Evolutionary conservation across 2,329 filamentous ascomycete genomes (phyloP).

Genomic region (Biscogniauxia mediterranea): DNA sequence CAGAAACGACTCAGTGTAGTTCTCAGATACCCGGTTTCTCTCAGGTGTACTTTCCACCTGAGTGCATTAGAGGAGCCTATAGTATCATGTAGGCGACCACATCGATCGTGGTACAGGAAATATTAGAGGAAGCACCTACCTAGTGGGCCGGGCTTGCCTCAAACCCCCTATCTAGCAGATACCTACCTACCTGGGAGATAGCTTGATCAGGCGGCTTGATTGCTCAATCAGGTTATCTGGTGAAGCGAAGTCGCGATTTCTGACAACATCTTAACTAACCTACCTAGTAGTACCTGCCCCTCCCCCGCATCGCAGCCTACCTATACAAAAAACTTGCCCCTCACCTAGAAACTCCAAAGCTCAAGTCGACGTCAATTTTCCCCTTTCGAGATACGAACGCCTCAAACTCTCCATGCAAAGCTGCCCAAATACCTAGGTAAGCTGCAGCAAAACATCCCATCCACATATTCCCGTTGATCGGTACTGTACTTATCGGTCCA

Average conservation of each 20-base stretch:
- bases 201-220: too few species aligned
- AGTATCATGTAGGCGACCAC: neutral
- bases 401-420: neutral
- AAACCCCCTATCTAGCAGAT: neutral
- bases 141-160: too few species aligned
- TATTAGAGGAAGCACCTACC: neutral
- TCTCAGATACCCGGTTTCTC: too few species aligned
- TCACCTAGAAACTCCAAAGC: neutral
- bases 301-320: slow-evolving; percentile 6
- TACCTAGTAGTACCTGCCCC: neutral
- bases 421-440: neutral
- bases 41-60: neutral
- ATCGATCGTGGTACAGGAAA: neutral
- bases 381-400: neutral
- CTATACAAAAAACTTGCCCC: neutral
- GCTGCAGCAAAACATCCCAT: neutral
- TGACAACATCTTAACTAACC: neutral
- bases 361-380: neutral
- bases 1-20: neutral
- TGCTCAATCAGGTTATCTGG: neutral
- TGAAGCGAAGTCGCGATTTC: neutral
- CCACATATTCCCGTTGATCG: neutral
- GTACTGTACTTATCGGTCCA: neutral
- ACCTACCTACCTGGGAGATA: too few species aligned
- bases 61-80: neutral